These are phyloP conservation scores for Wickerhamiella infanticola DNA, from an alignment of 1,139 yeast species.

Conservation along the genomic window DNA sequence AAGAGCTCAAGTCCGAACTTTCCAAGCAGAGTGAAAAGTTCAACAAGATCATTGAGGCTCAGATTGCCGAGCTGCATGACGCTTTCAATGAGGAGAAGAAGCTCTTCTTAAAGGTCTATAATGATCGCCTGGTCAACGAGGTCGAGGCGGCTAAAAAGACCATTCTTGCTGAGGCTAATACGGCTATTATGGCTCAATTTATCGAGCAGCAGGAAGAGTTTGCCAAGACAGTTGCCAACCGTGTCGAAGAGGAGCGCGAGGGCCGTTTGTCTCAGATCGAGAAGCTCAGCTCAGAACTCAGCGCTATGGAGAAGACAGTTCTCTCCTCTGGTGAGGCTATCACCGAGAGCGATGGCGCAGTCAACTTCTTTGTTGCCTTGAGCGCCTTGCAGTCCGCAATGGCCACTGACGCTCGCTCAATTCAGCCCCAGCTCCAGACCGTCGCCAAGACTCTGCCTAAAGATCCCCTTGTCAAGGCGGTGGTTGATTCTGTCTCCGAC, in stretches of 20 bases:
- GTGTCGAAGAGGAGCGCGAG: slow-evolving; percentile 65
- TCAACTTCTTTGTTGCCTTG: slow-evolving; percentile 42
- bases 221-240: slow-evolving; percentile 44
- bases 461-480: slow-evolving; percentile 32
- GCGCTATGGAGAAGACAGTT: slow-evolving; percentile 44
- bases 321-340: slow-evolving; percentile 43
- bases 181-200: slow-evolving; percentile 57
- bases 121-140: slow-evolving; percentile 45
- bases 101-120: slow-evolving; percentile 48
- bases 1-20: slow-evolving; percentile 13
- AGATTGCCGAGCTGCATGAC: slow-evolving; percentile 38
- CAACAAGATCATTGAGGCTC: slow-evolving; percentile 30
- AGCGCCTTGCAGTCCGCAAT: slow-evolving; percentile 38
- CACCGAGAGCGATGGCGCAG: slow-evolving; percentile 38
- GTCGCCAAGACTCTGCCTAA: slow-evolving; percentile 31
- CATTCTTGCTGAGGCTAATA: slow-evolving; percentile 60
- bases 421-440: slow-evolving; percentile 25
- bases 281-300: slow-evolving; percentile 42
- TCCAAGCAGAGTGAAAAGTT: slow-evolving; percentile 11
- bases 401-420: slow-evolving; percentile 22
- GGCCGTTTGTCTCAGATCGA: slow-evolving; percentile 62
- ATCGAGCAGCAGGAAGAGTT: slow-evolving; percentile 59
- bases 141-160: slow-evolving; percentile 53
- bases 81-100: slow-evolving; percentile 48
- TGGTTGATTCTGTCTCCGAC: slow-evolving; percentile 32